A percentile compares a stretch with the other conserved stretches of the same genome.
Evolutionary conservation across 805 yeast genomes (phyloP).

Genomic region (Wickerhamiella lipophila): DNA sequence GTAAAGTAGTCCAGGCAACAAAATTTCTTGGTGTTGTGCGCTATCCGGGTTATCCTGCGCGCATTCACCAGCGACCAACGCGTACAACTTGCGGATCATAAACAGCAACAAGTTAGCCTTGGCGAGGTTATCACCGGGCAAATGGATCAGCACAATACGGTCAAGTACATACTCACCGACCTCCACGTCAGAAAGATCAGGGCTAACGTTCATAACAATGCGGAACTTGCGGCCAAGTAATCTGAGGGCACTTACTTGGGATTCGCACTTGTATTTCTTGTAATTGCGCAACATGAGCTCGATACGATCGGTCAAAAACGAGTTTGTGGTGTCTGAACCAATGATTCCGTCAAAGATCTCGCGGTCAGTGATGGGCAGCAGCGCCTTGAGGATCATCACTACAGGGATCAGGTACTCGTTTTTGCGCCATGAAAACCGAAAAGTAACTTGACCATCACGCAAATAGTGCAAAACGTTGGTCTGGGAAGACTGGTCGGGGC

Average conservation of each 20-base stretch:
- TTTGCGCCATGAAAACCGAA: constrained; percentile 94
- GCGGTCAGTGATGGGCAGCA: constrained; percentile 81
- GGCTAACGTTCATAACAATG: constrained; percentile 78
- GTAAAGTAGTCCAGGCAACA: constrained; percentile 88
- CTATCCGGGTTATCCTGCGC: constrained; percentile 98
- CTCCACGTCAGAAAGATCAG: constrained; percentile 76
- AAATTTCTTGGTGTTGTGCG: constrained; percentile 93
- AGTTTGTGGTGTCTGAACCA: constrained; percentile 73
- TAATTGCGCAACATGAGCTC: constrained; percentile 82
- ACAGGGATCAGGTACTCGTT: constrained; percentile 92
- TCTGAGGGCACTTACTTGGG: constrained; percentile 81
- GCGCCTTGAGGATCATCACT: constrained; percentile 80
- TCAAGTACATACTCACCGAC: constrained; percentile 77
- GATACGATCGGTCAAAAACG: constrained; percentile 95
- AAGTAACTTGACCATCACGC: constrained; percentile 90
- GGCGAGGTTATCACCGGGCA: constrained; percentile 50
- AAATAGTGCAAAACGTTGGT: constrained; percentile 94
- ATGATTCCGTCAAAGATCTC: constrained; percentile 94
- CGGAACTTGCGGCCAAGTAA: constrained; percentile 93
- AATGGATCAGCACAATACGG: constrained; percentile 81
- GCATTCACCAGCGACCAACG: constrained; percentile 94
- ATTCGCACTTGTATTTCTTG: constrained; percentile 64
- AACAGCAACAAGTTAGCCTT: constrained; percentile 79
- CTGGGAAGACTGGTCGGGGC: constrained; percentile 96
- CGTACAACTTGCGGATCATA: constrained; percentile 90